Base-by-base conservation (phyloP, 106 monocot genomes). In the Cymbidium sinense region DNA sequence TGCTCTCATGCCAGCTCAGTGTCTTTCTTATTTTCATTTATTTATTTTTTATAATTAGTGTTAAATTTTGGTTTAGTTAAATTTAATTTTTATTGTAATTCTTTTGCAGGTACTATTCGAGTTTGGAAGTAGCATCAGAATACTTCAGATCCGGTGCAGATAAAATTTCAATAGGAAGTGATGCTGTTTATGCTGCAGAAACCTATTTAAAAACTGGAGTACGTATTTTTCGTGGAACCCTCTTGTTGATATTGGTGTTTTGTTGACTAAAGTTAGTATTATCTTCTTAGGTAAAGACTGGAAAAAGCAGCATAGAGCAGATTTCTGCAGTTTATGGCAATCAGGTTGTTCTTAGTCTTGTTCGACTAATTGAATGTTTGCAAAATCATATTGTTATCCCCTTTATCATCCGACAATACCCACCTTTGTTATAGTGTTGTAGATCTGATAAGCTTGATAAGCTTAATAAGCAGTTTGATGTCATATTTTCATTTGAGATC, bases 91-190 rank as follows among this genome's bases (percentile, higher is more conserved):
- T 71, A n/a, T 71, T 71, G 37, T 71, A 9, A 30, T 76, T 43
- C 25, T 75, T 81, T 51, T 61, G 37, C 79, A 96, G 98, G 87
- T 81, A 92, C 85, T 99, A 99, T 79, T 95, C 98, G 15, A 95
- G 98, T 76, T 86, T 99, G 67, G 98, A 99, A 79, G 98, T 99
- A 58, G 98, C 98, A 73, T 88, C 94, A 75, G 98, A 99, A 82
- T 99, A 99, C 85, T 99, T 99, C 80, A 88, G 98, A 31, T 99
- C 98, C 73, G 98, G 98, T 84, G 98, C 98, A 76, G 94, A 99
- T 86, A 99, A 99, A 84, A 50, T 99, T 81, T 99, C 98, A 61
- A 99, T 99, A 79, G 98, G 98, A 89, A 99, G 98, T 85, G 94
- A 99, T 95, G 98, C 98, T 74, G 98, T 99, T 80, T 99, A 87